A percentile compares a stretch with the other conserved stretches of the same genome.
These are phyloP conservation scores for Sporothrix schenckii DNA, from an alignment of 2,329 filamentous ascomycete species.

Conservation along the genomic window DNA sequence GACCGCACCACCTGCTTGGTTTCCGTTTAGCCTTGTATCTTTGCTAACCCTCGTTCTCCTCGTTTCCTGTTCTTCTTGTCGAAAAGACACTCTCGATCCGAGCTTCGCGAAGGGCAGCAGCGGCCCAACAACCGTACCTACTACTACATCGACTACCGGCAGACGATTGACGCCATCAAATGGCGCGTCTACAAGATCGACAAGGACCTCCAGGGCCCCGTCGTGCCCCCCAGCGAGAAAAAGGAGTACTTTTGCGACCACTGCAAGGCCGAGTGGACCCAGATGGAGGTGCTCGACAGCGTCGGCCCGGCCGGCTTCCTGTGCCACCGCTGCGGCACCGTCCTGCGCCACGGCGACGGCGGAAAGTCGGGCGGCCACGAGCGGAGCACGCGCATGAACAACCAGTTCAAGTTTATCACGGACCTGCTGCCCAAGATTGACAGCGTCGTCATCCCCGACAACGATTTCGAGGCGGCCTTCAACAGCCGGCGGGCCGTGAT, in stretches of 20 bases:
- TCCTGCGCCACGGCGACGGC: conserved; percentile 67
- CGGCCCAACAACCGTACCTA: conserved; percentile 86
- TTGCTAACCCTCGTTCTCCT: conserved; percentile 17
- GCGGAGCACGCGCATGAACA: conserved; percentile 73
- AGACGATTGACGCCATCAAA: conserved; percentile 94
- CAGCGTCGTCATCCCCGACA: conserved; percentile 70
- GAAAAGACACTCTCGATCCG: conserved; percentile 69
- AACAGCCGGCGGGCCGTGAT: conserved; percentile 64
- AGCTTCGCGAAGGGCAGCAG: conserved; percentile 77
- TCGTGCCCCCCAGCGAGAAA: conserved; percentile 77
- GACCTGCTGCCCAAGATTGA: conserved; percentile 77
- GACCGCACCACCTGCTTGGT: conserved; percentile 19
- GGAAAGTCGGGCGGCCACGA: conserved; percentile 71
- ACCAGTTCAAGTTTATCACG: conserved; percentile 77
- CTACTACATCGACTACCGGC: conserved; percentile 95
- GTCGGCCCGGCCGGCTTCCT: conserved; percentile 72
- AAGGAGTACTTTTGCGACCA: conserved; percentile 87
- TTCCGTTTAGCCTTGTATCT: background rate
- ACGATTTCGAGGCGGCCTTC: conserved; percentile 71
- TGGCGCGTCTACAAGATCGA: conserved; percentile 88
- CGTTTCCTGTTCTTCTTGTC: background rate
- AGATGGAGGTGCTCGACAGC: conserved; percentile 83
- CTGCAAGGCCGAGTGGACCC: conserved; percentile 85
- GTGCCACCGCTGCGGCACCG: conserved; percentile 74
- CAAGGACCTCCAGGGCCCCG: conserved; percentile 82